A percentile compares a stretch with the other conserved stretches of the same genome.
These are phyloP conservation scores for Cryptomeria japonica DNA, from an alignment of 75 land plant species.

Conservation along the genomic window DNA sequence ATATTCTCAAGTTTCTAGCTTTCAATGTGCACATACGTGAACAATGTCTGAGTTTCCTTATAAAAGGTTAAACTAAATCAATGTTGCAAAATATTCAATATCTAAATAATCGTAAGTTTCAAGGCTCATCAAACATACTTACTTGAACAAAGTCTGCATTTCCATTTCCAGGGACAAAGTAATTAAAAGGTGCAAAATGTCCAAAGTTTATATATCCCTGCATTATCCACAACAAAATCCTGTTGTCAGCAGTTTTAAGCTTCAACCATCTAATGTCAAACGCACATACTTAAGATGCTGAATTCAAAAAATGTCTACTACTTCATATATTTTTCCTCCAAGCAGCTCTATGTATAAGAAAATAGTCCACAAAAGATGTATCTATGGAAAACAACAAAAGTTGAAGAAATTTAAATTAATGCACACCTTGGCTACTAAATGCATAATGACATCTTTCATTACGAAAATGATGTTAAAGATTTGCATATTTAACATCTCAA, in stretches of 20 bases:
- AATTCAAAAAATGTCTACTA: background rate
- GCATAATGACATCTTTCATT: background rate
- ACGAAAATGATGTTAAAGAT: background rate
- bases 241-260: background rate
- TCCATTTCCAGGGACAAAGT: background rate
- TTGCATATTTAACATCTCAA: background rate
- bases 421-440: background rate
- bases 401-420: background rate
- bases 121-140: background rate
- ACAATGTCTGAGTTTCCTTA: background rate
- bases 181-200: conserved; percentile 8
- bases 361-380: background rate
- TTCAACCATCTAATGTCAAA: background rate
- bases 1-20: background rate
- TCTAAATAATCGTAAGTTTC: background rate
- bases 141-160: conserved; percentile 13
- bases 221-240: background rate
- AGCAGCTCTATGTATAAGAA: background rate
- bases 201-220: conserved; percentile 13
- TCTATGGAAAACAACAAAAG: background rate
- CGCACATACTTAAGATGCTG: background rate
- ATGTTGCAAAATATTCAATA: background rate
- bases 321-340: background rate
- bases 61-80: background rate
- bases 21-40: background rate